These are phyloP conservation scores for Serpula lacrymans DNA, from an alignment of 768 basidiomycete species.

Conservation along the genomic window DNA sequence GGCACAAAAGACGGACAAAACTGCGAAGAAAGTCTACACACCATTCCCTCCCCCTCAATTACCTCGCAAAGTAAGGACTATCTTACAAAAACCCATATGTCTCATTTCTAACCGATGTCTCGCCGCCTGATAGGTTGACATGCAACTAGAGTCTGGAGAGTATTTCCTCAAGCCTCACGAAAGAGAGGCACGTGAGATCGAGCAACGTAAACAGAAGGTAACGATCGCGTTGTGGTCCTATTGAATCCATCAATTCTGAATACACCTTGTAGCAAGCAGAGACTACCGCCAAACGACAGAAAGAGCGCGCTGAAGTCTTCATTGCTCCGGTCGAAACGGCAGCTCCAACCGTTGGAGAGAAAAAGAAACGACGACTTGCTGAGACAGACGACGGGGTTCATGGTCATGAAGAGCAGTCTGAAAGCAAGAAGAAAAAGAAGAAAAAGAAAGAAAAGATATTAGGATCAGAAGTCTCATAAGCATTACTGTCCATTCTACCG, in stretches of 20 bases:
- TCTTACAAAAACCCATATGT: neutral
- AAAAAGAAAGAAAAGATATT: constrained; percentile 24
- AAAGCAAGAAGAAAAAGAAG: constrained; percentile 41
- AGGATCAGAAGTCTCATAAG: too few species aligned
- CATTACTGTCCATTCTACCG: too few species aligned
- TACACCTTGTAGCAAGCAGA: constrained; percentile 66
- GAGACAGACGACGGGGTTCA: constrained; percentile 30
- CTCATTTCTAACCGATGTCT: neutral
- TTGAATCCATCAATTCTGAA: constrained; percentile 5
- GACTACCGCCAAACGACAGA: constrained; percentile 62
- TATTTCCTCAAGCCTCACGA: constrained; percentile 95
- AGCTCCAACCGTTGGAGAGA: constrained; percentile 75
- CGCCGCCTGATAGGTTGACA: constrained; percentile 58
- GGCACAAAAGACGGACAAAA: constrained; percentile 42
- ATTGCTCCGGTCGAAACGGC: constrained; percentile 81
- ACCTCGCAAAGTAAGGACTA: constrained; percentile 73
- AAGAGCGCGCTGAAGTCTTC: constrained; percentile 83
- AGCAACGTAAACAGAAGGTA: constrained; percentile 75
- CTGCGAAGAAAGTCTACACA: constrained; percentile 90
- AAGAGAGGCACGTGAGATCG: constrained; percentile 73
- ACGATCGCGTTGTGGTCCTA: constrained; percentile 5
- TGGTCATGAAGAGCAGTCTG: constrained; percentile 26
- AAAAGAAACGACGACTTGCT: constrained; percentile 53
- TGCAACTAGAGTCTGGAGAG: constrained; percentile 94
- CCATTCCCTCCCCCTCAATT: constrained; percentile 96